Conservation (phyloP, 345 rosid genomes). For the Syzygium grande region DNA sequence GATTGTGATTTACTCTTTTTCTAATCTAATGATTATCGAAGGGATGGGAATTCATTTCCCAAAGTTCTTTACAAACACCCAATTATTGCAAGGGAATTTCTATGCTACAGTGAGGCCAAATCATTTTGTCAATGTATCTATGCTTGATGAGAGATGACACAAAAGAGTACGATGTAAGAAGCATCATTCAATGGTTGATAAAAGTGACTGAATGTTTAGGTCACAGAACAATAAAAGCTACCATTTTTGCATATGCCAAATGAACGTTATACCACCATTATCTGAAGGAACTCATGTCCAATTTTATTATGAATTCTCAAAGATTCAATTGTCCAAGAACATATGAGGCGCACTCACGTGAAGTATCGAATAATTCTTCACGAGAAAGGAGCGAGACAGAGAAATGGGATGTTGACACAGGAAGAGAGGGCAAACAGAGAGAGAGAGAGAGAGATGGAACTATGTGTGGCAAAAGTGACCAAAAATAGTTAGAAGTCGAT, state of each 20-base stretch:
- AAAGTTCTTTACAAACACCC: background rate
- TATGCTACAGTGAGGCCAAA: background rate
- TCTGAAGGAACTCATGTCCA: background rate
- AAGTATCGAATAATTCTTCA: background rate
- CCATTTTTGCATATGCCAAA: background rate
- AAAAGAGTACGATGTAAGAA: background rate
- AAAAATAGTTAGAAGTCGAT: background rate
- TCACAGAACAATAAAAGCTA: background rate
- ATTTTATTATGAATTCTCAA: background rate
- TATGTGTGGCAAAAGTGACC: background rate
- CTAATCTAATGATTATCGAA: background rate
- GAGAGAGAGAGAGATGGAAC: background rate
- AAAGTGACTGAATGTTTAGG: background rate
- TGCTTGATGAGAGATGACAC: background rate
- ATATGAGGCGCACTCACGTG: background rate
- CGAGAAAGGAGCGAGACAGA: background rate
- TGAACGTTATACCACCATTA: background rate
- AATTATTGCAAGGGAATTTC: background rate
- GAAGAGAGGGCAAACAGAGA: background rate
- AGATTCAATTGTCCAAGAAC: background rate
- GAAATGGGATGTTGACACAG: background rate
- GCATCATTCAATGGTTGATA: background rate
- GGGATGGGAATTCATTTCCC: background rate
- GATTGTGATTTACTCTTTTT: accelerated
- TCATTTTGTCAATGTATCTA: background rate